Evolutionary conservation across 805 yeast genomes (phyloP).

Genomic region (Saturnispora mendoncae): DNA sequence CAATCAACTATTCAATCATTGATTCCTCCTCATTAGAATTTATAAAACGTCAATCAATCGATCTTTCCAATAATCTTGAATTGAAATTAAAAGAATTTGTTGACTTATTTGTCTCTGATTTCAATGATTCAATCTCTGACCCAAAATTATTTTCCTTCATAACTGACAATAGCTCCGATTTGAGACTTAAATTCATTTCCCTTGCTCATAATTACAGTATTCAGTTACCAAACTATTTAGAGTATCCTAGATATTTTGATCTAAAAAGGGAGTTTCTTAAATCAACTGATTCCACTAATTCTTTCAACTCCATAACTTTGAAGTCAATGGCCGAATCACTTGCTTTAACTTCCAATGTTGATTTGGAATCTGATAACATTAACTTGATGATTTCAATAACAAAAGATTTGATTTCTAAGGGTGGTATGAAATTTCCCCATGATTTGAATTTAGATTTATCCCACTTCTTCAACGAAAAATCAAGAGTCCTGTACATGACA

Average conservation of each 20-base stretch:
- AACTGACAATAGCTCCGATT: constrained; percentile 50
- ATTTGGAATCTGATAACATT: not conserved
- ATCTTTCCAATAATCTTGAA: no score
- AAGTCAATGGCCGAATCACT: not conserved
- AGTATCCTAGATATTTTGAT: constrained; percentile 70
- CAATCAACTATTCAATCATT: no score
- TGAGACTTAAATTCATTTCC: constrained; percentile 68
- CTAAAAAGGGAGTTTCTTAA: constrained; percentile 61
- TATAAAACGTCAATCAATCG: no score
- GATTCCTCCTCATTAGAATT: no score
- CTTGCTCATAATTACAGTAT: constrained; percentile 74
- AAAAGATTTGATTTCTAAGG: not conserved
- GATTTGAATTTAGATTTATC: constrained; percentile 68
- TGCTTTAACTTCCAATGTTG: not conserved
- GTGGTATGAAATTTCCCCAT: constrained; percentile 56
- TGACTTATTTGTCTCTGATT: constrained; percentile 1
- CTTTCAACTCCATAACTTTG: constrained; percentile 3
- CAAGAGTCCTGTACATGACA: constrained; percentile 70
- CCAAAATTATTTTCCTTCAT: constrained; percentile 49
- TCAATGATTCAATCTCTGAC: not conserved
- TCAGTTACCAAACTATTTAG: constrained; percentile 63
- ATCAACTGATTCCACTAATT: constrained; percentile 42
- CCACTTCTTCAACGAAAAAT: constrained; percentile 59
- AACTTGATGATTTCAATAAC: constrained; percentile 3
- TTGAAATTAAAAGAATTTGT: constrained; percentile 1